Evolutionary conservation across 2,329 filamentous ascomycete species (phyloP), one percentile per base, ranked within the genome.

Genomic region (Alternaria sp.): DNA sequence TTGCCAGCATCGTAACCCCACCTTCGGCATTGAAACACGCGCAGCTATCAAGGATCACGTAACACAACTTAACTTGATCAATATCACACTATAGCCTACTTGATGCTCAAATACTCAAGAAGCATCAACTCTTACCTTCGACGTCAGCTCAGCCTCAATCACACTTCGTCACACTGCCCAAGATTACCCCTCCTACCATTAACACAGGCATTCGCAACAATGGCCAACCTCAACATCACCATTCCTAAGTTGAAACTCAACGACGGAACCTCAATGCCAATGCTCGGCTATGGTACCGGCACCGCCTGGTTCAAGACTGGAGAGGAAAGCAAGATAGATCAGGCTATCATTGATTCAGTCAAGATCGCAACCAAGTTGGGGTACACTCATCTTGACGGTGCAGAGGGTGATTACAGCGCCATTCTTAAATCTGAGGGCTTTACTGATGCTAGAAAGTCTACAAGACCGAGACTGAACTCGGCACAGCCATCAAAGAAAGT

Each of bases 351-450:
- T 14, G 85, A 89, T 53, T 78, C 80, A 1, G 81, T 85, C 45
- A 85, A 90, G 58, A 84, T 80, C 65, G 91, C 91, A 32, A 89
- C 93, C 69, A 85, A 86, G 56, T 78, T 87, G n/a, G 91, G 90
- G 25, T 93, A 89, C 76, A 84, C 84, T 59, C 91, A 94, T 72
- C 83, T 94, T 3, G 92, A 94, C 75, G 87, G 91, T 44, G 92
- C 92, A 20, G 89, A 94, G 81, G 80, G 89, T 89, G 74, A 59
- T 79, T 2, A 5, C 27, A 22, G 9, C 12, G 18, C 11, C 3
- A 12, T 4, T 18, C 9, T 11, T 3, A 11, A 25, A 16, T 28
- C 6, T 18, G 20, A 5, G 8, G 38, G 12, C 7, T 25, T 41
- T 8, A 3, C 49, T 65, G 34, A 66, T 48, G 3, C 1, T 18